A percentile compares a stretch with the other conserved stretches of the same genome.
These are phyloP conservation scores for Venturia effusa DNA, from an alignment of 2,329 filamentous ascomycete species.

Conservation along the genomic window DNA sequence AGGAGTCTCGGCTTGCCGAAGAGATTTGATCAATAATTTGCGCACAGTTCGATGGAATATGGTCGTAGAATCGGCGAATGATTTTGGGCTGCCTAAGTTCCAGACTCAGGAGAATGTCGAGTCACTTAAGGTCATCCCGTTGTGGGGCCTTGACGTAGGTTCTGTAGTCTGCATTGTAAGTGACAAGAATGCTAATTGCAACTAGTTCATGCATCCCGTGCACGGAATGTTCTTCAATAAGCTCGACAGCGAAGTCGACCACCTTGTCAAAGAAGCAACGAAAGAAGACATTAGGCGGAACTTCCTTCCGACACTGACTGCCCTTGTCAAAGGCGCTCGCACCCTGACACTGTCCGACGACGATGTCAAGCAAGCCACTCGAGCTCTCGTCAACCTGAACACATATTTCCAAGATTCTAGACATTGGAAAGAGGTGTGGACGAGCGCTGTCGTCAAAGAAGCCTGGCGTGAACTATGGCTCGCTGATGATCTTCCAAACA, in stretches of 20 bases:
- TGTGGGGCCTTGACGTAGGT: conserved; percentile 28
- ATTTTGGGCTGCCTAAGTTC: conserved; percentile 32
- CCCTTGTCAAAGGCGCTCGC: conserved; percentile 28
- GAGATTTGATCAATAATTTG: conserved; percentile 32
- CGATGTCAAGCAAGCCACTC: conserved; percentile 30
- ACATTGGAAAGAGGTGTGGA: conserved; percentile 38
- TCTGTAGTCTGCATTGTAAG: not conserved
- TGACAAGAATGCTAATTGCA: not conserved
- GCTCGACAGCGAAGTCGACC: conserved; percentile 28
- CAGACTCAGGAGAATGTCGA: conserved; percentile 33
- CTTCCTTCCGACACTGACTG: conserved; percentile 30
- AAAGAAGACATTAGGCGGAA: conserved; percentile 28
- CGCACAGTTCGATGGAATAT: conserved; percentile 33
- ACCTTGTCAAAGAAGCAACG: conserved; percentile 24
- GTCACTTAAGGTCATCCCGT: conserved; percentile 30
- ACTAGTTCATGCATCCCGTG: conserved; percentile 26
- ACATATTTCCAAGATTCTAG: conserved; percentile 33
- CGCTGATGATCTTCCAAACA: conserved; percentile 32
- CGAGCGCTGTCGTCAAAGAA: conserved; percentile 34
- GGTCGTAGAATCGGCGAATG: conserved; percentile 32
- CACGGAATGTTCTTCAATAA: conserved; percentile 33
- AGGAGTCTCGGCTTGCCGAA: conserved; percentile 31
- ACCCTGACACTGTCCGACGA: conserved; percentile 26
- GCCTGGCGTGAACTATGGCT: conserved; percentile 37
- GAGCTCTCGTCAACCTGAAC: conserved; percentile 31